Percentiles rank a stretch among this genome's conserved stretches.
Conservation (phyloP, 129 eudicot species). For the Chrysanthemum lavandulifolium region DNA sequence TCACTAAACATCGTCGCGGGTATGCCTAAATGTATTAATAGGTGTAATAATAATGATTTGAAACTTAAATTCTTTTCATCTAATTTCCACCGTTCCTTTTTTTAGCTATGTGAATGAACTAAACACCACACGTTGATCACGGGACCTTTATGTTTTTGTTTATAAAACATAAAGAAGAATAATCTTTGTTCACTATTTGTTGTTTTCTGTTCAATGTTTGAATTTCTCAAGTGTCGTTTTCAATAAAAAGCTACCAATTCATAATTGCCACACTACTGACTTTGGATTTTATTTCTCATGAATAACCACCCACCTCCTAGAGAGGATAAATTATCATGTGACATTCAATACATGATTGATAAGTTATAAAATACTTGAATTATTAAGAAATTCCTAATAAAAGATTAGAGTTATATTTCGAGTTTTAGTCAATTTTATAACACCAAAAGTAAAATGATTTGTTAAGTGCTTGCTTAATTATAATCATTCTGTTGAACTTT, state of each 20-base stretch:
- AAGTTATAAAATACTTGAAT: no score
- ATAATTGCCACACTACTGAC: slow-evolving; percentile 24
- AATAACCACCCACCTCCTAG: no score
- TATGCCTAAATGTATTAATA: background rate
- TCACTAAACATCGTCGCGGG: no score
- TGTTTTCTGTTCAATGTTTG: slow-evolving; percentile 7
- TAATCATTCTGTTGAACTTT: no score
- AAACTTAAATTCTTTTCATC: slow-evolving; percentile 9
- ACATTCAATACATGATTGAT: no score
- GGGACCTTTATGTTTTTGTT: slow-evolving; percentile 39
- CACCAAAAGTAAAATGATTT: no score
- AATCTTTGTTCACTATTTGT: slow-evolving; percentile 24
- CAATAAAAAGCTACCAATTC: slow-evolving; percentile 28
- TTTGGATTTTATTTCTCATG: slow-evolving; percentile 8
- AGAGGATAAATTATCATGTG: no score
- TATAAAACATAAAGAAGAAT: slow-evolving; percentile 36
- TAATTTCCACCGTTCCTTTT: slow-evolving; percentile 10
- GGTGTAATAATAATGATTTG: background rate
- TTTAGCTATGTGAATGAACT: slow-evolving; percentile 23
- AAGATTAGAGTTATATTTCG: no score
- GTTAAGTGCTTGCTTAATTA: no score
- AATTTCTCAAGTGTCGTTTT: slow-evolving; percentile 21
- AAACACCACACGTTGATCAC: slow-evolving; percentile 38
- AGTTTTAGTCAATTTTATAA: no score
- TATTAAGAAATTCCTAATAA: no score